Evolutionary conservation across 2,329 filamentous ascomycete genomes (phyloP), one percentile per base, ranked within the genome.

Genomic region (Cryoendolithus antarcticus): DNA sequence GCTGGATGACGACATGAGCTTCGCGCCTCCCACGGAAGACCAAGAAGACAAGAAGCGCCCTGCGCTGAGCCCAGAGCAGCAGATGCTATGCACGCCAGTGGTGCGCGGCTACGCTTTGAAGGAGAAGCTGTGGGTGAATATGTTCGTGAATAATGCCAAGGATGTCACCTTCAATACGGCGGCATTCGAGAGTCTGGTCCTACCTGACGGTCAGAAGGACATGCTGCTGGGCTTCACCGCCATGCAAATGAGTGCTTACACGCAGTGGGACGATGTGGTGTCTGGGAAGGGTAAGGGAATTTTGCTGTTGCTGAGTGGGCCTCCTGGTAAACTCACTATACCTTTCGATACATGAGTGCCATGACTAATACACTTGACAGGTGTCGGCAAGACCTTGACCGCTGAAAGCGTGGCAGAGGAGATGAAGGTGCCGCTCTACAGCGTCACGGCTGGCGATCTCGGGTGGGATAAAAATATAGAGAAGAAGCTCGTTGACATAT

Each of bases 341-440:
- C 6, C 19, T 13, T 9, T 4, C 6, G 24, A 15, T 8, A 8
- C 12, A 21, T 6, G 8, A 6, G 3, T 19, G 19, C 8, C 6
- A 15, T 12, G n/a, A n/a, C n/a, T 21, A 30, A 12, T 21, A 15
- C 9, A 44, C 3, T 44, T 48, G 2, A 69, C 70, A 0, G 71
- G 71, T 3, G 67, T 71, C 2, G 71, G 70, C 9, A 74, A 74
- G 54, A 74, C 71, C 0, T 49, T 69, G 15, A 71, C 68, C 3
- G 66, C 64, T 4, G 69, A 71, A 46, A 62, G 60, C 34, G 61
- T 70, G 13, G 69, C 70, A 1, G 69, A 72, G 41, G 56, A 65
- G 37, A 68, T 71, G 61, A 57, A 62, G 27, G 64, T 65, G 1
- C 70, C 70, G 2, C 55, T 74, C 0, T 72, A 67, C 48, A 57